Evolutionary conservation across 139 green algal genomes (phyloP), one percentile per base, ranked within the genome.

Genomic region (Picochlorum sp.): DNA sequence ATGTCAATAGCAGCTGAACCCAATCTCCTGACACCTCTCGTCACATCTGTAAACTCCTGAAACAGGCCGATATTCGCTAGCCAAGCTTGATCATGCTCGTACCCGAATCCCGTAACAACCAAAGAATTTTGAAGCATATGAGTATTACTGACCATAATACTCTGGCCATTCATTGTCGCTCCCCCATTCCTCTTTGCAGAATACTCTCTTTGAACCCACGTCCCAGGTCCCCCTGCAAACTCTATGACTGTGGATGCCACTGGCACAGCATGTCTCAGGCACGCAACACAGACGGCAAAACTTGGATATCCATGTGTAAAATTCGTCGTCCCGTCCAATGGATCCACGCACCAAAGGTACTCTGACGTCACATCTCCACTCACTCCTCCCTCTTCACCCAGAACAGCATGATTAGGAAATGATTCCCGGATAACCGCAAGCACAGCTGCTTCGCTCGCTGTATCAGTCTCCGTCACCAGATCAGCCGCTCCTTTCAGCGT

Each of bases 351-450:
- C 89, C 89, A 96, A 10, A 96, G 73, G 64, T 89, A 94, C 12
- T 85, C 72, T 24, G 55, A 61, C 18, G 37, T 24, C 1, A 72
- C 47, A 61, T 91, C 71, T 14, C 88, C 88, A 22, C 31, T 77
- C 6, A 94, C 79, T n/a, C 89, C 89, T 7, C 89, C 89, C 65
- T 96, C 89, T 74, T 96, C 89, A 0, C 89, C 89, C 8, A 96
- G 76, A 7, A 96, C 50, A 2, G 73, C 83, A 59, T 94, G 86
- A 33, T 70, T 56, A 5, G 72, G 69, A 39, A 68, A 81, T 18
- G 56, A 40, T n/a, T 72, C 50, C 12, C 60, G 69, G 35, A 87
- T 80, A 14, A 72, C 71, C 24, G 40, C 50, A 9, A 94, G 61
- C 14, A 84, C 68, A 3, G 67, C 79, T 12, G 57, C 65, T 68